phyloP scores from a whole-genome alignment of 352 stramenopile species.

The Phytophthora sojae region DNA sequence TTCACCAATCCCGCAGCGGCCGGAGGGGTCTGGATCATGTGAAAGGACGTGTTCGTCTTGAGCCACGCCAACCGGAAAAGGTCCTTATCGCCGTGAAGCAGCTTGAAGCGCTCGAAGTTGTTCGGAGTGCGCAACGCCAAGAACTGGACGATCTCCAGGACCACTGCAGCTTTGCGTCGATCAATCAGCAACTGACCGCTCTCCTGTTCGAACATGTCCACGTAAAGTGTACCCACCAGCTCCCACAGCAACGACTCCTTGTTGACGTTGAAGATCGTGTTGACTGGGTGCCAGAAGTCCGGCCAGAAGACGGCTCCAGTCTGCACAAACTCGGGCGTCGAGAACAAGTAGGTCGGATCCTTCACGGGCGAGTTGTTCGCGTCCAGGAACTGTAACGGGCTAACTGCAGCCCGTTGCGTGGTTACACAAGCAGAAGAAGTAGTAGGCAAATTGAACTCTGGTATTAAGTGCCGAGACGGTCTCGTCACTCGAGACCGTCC shows the following conservation, averaged over 20 bases:
- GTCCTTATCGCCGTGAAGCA: conserved; percentile 66
- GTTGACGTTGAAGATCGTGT: conserved; percentile 72
- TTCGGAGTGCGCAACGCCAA: conserved; percentile 41
- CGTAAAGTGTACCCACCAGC: conserved; percentile 44
- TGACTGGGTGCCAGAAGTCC: conserved; percentile 66
- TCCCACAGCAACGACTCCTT: conserved; percentile 61
- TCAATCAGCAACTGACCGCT: conserved; percentile 64
- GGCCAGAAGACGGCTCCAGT: conserved; percentile 69
- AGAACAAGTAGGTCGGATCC: conserved; percentile 66
- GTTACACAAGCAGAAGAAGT: neutral
- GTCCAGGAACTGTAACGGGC: conserved; percentile 43
- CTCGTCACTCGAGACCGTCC: too few species aligned
- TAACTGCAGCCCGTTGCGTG: neutral
- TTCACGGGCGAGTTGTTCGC: conserved; percentile 56
- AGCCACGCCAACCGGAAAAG: conserved; percentile 64
- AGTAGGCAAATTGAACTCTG: too few species aligned
- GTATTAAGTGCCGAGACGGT: too few species aligned
- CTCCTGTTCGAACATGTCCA: conserved; percentile 75
- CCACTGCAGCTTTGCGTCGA: conserved; percentile 31
- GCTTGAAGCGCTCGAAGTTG: conserved; percentile 39
- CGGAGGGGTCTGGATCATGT: conserved; percentile 54
- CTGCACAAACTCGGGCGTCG: conserved; percentile 35
- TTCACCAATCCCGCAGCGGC: conserved; percentile 48
- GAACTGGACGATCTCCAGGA: conserved; percentile 49
- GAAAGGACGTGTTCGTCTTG: conserved; percentile 50